phyloP scores from a whole-genome alignment of 2,329 filamentous ascomycete species.

The Cordyceps fumosorosea region DNA sequence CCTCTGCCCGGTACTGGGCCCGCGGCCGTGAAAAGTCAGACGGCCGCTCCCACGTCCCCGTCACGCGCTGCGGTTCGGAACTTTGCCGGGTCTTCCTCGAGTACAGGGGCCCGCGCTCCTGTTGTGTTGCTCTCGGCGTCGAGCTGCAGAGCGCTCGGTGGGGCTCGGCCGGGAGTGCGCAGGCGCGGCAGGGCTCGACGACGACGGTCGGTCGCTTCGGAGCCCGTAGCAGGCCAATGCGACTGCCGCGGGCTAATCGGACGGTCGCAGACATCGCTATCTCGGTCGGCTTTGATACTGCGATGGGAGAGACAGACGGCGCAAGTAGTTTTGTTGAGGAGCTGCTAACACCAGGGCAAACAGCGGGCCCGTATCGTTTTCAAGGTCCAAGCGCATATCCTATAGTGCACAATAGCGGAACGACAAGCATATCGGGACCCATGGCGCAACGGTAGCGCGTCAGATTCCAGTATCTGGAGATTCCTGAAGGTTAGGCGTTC shows the following conservation, averaged over 20 bases:
- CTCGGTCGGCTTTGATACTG: neutral
- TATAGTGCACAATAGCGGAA: too few species aligned
- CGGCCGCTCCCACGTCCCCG: slow-evolving; percentile 1
- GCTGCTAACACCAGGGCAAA: too few species aligned
- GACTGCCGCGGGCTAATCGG: neutral
- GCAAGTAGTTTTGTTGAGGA: neutral
- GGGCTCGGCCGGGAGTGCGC: neutral
- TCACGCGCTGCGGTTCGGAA: neutral
- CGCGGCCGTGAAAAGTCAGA: neutral
- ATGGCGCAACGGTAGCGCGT: neutral
- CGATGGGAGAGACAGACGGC: neutral
- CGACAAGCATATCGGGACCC: too few species aligned
- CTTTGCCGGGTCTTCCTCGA: neutral
- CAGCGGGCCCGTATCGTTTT: too few species aligned
- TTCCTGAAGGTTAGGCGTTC: slow-evolving; percentile 8
- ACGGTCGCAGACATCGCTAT: neutral
- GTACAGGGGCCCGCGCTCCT: neutral
- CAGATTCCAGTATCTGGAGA: neutral
- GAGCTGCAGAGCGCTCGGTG: neutral
- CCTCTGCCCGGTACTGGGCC: too few species aligned
- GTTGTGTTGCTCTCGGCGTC: neutral
- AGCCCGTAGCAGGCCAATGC: neutral
- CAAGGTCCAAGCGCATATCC: too few species aligned
- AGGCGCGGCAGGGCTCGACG: neutral
- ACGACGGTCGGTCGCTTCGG: neutral